Evolutionary conservation across 148 eudicot species (phyloP).

Genomic region (Fallopia convolvulus): DNA sequence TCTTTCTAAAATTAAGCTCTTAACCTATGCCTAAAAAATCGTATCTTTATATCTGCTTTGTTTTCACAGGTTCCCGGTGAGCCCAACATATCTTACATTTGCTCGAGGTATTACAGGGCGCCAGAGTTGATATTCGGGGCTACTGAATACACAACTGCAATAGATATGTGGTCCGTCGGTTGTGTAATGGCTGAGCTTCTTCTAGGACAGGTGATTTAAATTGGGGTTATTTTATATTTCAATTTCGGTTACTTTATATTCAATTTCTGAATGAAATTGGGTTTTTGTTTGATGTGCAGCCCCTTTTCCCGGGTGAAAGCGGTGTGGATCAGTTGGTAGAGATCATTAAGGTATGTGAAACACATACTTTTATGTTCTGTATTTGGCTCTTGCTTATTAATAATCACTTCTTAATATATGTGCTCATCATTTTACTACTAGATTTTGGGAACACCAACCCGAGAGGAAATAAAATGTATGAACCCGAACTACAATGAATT

Average conservation of each 20-base stretch:
- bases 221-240: neutral
- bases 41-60: neutral
- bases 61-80: slow-evolving; percentile 10
- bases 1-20: too few relatives aligned
- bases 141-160: slow-evolving; percentile 18
- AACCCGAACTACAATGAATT: slow-evolving; percentile 21
- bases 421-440: neutral
- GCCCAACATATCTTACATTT: slow-evolving; percentile 15
- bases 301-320: slow-evolving; percentile 95
- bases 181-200: slow-evolving; percentile 17
- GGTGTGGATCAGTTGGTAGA: slow-evolving; percentile 98
- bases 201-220: slow-evolving; percentile 13
- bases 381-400: neutral
- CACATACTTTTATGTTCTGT: neutral
- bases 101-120: slow-evolving; percentile 16
- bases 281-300: slow-evolving; percentile 42
- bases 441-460: slow-evolving; percentile 20
- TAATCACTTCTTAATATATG: neutral
- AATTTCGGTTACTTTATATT: neutral
- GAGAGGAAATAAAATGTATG: slow-evolving; percentile 22
- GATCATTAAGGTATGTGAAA: slow-evolving; percentile 65
- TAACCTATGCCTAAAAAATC: too few relatives aligned
- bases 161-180: slow-evolving; percentile 14
- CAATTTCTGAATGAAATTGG: neutral
- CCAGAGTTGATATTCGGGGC: slow-evolving; percentile 14